Evolutionary conservation across 1,284 basidiomycete genomes (phyloP), one percentile per base, ranked within the genome.

Genomic region (Vanrija pseudolonga): DNA sequence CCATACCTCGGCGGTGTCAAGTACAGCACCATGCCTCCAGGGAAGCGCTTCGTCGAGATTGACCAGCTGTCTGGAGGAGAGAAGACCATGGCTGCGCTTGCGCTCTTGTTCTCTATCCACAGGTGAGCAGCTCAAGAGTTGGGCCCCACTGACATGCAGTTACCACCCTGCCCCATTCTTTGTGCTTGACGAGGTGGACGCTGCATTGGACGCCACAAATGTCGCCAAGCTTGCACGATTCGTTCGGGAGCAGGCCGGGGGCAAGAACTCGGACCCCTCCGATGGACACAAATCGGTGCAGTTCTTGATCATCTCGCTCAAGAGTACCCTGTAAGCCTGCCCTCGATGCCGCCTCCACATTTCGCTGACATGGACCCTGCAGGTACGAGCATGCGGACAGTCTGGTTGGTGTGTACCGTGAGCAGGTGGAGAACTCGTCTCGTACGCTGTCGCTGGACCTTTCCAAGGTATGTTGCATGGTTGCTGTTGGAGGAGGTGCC

Each of bases 21-120:
- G 75, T 98, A 98, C 72, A 94, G 97, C 72, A 93, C 94, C 1
- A 98, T 98, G 90, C 95, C 95, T 0, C 94, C 94, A 0, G 95
- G 98, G 86, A 99, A 99, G 75, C 88, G 93, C 6, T 98, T 98
- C 82, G 84, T 94, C 61, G 96, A 98, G 73, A 98, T 98, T 89
- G 94, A 98, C 58, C 94, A 98, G 72, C 80, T 98, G 6, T 98
- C 93, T 0, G 96, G 95, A 50, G 96, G 96, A 22, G 96, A 99
- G 74, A 98, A 98, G 80, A 98, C 95, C 0, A 95, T 98, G 60
- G 96, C 96, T 4, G 95, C 96, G 6, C 79, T 98, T 18, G 94
- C 95, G 0, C 80, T 99, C 18, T 80, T 98, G 24, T 98, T 98
- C 70, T 92, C 95, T 14, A 96, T 98, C 54, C 95, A 98, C 75